A percentile compares a stretch with the other conserved stretches of the same genome.
Conservation (phyloP, 2,329 filamentous ascomycete genomes). For the Waltergamsia citrina region DNA sequence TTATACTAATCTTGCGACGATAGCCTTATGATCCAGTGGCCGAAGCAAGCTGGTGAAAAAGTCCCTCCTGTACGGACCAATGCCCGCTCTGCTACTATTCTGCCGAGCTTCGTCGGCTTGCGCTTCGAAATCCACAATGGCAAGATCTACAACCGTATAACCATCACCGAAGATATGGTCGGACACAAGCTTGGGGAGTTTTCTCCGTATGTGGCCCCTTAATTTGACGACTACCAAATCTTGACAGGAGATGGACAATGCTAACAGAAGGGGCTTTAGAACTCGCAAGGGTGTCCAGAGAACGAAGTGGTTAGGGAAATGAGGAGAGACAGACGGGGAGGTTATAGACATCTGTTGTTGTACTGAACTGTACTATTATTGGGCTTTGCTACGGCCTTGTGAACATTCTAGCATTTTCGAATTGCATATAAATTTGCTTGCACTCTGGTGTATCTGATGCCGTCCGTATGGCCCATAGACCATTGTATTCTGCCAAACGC, state of each 20-base stretch:
- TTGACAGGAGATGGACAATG: neutral
- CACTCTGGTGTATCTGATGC: too few relatives aligned
- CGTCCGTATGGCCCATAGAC: too few relatives aligned
- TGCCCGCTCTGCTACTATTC: slow-evolving; percentile 78
- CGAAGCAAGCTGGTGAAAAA: slow-evolving; percentile 49
- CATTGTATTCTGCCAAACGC: neutral
- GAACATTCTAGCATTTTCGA: too few relatives aligned
- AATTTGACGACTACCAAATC: neutral
- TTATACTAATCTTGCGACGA: slow-evolving; percentile 5
- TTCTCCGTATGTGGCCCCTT: slow-evolving; percentile 55
- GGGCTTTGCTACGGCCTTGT: slow-evolving; percentile 1
- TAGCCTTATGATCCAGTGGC: slow-evolving; percentile 55
- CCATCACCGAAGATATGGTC: slow-evolving; percentile 91
- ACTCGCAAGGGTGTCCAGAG: slow-evolving; percentile 51
- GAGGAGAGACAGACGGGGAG: neutral
- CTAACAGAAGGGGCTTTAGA: slow-evolving; percentile 19
- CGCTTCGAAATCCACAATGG: slow-evolving; percentile 90
- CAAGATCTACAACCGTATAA: slow-evolving; percentile 73
- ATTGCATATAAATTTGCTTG: too few relatives aligned
- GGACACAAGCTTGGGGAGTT: slow-evolving; percentile 93
- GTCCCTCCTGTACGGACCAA: slow-evolving; percentile 73
- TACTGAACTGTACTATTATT: slow-evolving; percentile 3
- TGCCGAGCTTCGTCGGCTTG: slow-evolving; percentile 85
- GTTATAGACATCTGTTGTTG: neutral
- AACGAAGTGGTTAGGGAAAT: slow-evolving; percentile 21